phyloP scores from a whole-genome alignment of 1,284 basidiomycete species.

The Austropuccinia psidii region DNA sequence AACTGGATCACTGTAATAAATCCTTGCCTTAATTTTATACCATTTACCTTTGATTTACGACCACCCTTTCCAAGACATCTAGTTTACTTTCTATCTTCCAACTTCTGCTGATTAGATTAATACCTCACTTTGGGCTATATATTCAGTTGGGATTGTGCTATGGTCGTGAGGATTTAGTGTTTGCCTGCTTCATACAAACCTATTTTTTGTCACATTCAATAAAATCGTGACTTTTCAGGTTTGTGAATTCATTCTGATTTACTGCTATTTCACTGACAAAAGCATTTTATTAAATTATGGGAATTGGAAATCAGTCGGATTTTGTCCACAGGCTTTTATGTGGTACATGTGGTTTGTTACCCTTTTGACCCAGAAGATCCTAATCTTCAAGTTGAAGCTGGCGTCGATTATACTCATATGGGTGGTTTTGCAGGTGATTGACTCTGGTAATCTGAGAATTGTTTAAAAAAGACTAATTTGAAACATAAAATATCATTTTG shows the following conservation, averaged over 20 bases:
- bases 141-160: slow-evolving; percentile 63
- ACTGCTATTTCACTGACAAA: not conserved
- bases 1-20: slow-evolving; percentile 94
- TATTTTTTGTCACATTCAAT: slow-evolving; percentile 85
- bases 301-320: not conserved
- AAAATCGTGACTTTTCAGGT: slow-evolving; percentile 97
- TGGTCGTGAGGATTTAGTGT: slow-evolving; percentile 57
- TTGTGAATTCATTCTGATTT: slow-evolving; percentile 42
- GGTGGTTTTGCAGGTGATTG: slow-evolving; percentile 58
- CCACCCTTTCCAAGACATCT: not conserved
- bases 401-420: slow-evolving; percentile 57
- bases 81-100: slow-evolving; percentile 41
- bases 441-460: not conserved
- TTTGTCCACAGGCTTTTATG: slow-evolving; percentile 72
- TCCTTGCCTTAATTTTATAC: slow-evolving; percentile 96
- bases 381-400: slow-evolving; percentile 54
- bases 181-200: slow-evolving; percentile 87
- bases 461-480: not conserved
- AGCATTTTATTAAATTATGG: not conserved
- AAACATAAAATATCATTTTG: not conserved
- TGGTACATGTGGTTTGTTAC: slow-evolving; percentile 93
- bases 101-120: slow-evolving; percentile 42
- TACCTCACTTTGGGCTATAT: slow-evolving; percentile 64
- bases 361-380: slow-evolving; percentile 57
- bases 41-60: slow-evolving; percentile 61